Conservation (phyloP, 768 basidiomycete genomes). For the Trametes cingulata region DNA sequence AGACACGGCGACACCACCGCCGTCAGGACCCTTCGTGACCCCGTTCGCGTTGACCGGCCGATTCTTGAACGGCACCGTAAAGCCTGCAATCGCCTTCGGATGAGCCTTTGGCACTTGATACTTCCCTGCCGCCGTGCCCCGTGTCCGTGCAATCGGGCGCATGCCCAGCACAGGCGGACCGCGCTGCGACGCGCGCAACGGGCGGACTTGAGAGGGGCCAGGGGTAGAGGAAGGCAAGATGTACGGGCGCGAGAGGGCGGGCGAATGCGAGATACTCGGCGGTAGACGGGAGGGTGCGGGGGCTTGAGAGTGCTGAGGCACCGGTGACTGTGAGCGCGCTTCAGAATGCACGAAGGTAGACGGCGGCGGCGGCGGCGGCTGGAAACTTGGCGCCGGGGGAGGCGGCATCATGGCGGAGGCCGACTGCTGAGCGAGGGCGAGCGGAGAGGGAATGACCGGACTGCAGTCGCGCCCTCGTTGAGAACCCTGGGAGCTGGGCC, state of each 20-base stretch:
- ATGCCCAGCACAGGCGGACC: slow-evolving; percentile 5
- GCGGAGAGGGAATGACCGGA: background rate
- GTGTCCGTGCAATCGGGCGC: background rate
- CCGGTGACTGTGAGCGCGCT: background rate
- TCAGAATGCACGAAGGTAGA: background rate
- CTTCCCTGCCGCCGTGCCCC: background rate
- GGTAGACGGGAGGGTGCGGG: background rate
- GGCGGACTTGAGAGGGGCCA: background rate
- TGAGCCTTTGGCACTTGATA: background rate
- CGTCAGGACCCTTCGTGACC: background rate
- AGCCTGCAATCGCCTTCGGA: background rate
- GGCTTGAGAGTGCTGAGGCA: background rate
- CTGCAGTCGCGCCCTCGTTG: background rate
- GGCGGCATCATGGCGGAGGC: background rate
- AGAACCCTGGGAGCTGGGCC: background rate
- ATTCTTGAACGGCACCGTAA: slow-evolving; percentile 7
- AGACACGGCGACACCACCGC: background rate
- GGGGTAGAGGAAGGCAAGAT: background rate
- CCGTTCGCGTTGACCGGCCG: background rate
- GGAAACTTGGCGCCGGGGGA: background rate
- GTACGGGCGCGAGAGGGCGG: slow-evolving; percentile 4
- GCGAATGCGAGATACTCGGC: background rate
- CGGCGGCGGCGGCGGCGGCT: background rate
- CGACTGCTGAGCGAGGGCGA: background rate
- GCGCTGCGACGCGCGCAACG: background rate